These are phyloP conservation scores for Wilcoxina mikolae DNA, from an alignment of 495 filamentous ascomycete genomes.

Conservation along the genomic window DNA sequence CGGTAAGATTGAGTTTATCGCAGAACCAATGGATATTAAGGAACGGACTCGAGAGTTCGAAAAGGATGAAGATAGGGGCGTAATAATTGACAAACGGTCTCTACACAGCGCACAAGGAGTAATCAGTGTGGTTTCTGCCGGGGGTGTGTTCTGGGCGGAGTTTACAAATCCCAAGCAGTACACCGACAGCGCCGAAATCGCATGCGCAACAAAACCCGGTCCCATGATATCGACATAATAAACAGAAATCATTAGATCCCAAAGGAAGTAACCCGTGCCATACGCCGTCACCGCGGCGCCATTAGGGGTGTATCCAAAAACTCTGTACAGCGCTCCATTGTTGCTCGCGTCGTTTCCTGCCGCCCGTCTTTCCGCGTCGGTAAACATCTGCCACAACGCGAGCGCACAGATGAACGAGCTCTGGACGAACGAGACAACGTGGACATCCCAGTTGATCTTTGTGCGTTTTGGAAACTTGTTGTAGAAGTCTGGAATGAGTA, in stretches of 20 bases:
- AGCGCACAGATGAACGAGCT: slow-evolving; percentile 58
- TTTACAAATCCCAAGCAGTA: slow-evolving; percentile 87
- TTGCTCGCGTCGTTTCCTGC: slow-evolving; percentile 4
- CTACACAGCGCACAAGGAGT: slow-evolving; percentile 34
- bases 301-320: slow-evolving; percentile 81
- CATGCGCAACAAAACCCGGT: slow-evolving; percentile 76
- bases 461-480: slow-evolving; percentile 48
- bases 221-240: slow-evolving; percentile 68
- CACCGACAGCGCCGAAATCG: slow-evolving; percentile 66
- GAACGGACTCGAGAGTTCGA: slow-evolving; percentile 89
- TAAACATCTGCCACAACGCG: slow-evolving; percentile 70
- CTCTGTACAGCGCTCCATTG: slow-evolving; percentile 62
- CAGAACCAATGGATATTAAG: slow-evolving; percentile 99
- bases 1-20: slow-evolving; percentile 92
- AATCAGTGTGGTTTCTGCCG: background rate
- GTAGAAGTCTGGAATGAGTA: slow-evolving; percentile 60
- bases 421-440: slow-evolving; percentile 87
- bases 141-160: background rate
- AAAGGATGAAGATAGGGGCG: slow-evolving; percentile 80
- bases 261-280: slow-evolving; percentile 89
- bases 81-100: slow-evolving; percentile 91
- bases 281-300: slow-evolving; percentile 69
- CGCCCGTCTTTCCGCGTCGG: slow-evolving; percentile 55
- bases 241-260: slow-evolving; percentile 67
- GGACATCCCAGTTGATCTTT: slow-evolving; percentile 87